Base-by-base conservation (phyloP, 2,329 filamentous ascomycete genomes). In the Exophiala spinifera region DNA sequence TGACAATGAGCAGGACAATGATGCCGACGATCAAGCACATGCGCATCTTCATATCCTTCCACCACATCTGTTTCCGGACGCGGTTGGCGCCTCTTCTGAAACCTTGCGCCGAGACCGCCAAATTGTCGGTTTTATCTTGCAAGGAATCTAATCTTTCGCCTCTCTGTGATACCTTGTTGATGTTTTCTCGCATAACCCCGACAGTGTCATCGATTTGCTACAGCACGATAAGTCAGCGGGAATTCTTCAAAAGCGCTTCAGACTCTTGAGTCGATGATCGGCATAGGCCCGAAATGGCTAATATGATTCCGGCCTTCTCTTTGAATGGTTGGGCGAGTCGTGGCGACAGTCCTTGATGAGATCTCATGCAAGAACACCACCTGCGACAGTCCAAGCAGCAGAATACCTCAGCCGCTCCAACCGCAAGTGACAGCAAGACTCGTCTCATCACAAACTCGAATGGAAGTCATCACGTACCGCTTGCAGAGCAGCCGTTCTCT, bases 11-110 rank as follows among this genome's bases (percentile, higher is more conserved):
- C 66, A 99, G 80, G 65, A 97, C 82, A 72, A 97, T 87, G 74
- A 99, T 88, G 68, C 91, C 94, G 56, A 86, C 80, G 70, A 95
- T 88, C 61, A 99, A 79, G 77, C 92, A 97, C 80, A 96, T 94
- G 74, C 94, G 86, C 94, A 99, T 99, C 85, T 97, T 97, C 90
- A 96, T 95, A 70, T 97, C 92, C 83, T 97, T 97, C 92, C 91
- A 97, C 92, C 92, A 97, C 92, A 97, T 97, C 75, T 95, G 86
- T 80, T 91, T 92, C 74, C 94, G 86, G 65, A 99, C 92, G 67
- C 90, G 82, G 80, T 97, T 99, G 74, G 95, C 94, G 62, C 94
- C 92, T 64, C 91, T 87, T 68, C 91, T 89, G 83, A 99, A 99
- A 60, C 90, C 91, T 73, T 96, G 91, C 56, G 94, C 92, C 33